These are phyloP conservation scores for Chlamydomonas incerta DNA, from an alignment of 139 green algal species.

Conservation along the genomic window DNA sequence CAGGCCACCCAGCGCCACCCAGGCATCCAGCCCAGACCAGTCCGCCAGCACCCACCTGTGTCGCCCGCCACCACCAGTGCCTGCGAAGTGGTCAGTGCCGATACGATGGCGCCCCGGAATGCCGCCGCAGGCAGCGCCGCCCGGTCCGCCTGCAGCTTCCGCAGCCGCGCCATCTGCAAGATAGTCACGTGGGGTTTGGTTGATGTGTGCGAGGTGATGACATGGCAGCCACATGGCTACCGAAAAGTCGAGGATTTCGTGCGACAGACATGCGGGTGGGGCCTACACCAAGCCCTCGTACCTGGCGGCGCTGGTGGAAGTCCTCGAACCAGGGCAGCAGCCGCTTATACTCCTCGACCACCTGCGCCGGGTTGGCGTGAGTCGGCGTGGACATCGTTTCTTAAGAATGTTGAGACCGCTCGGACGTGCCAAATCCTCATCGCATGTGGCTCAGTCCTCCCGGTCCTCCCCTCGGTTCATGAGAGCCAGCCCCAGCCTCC, in stretches of 20 bases:
- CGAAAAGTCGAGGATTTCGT: no score
- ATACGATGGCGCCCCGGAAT: constrained; percentile 65
- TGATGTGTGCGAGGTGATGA: no score
- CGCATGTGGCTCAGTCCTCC: no score
- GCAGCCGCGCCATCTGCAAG: constrained; percentile 31
- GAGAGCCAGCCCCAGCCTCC: no score
- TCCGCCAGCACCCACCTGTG: constrained; percentile 70
- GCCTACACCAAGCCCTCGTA: background rate
- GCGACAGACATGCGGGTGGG: no score
- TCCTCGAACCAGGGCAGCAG: constrained; percentile 53
- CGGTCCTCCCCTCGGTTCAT: no score
- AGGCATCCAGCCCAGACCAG: background rate
- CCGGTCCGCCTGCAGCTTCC: constrained; percentile 54
- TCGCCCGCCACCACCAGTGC: constrained; percentile 86
- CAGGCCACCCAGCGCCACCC: background rate
- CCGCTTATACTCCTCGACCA: constrained; percentile 52
- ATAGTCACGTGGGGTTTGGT: background rate
- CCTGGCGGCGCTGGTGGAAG: constrained; percentile 49
- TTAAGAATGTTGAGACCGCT: no score
- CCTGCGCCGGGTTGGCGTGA: no score
- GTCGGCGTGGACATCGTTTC: no score
- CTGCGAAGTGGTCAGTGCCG: constrained; percentile 56
- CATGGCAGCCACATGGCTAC: no score
- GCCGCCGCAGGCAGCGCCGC: constrained; percentile 67
- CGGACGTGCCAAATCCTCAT: no score